These are phyloP conservation scores for Aspergillus chevalieri DNA, from an alignment of 2,329 filamentous ascomycete species.

Conservation along the genomic window DNA sequence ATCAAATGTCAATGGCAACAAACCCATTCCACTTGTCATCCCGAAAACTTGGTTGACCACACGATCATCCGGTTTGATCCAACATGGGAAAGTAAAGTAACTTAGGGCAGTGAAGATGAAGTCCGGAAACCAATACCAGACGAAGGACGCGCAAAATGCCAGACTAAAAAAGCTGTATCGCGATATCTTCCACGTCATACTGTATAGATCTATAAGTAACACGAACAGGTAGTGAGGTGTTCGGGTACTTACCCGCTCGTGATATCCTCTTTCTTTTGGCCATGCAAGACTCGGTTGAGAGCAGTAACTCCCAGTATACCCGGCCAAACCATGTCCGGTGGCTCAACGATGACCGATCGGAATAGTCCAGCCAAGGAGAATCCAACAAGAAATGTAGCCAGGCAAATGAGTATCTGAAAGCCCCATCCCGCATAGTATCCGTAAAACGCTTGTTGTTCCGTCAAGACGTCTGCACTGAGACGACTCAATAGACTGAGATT, in stretches of 20 bases:
- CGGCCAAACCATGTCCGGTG: background rate
- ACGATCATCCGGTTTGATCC: conserved; percentile 40
- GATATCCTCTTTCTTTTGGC: background rate
- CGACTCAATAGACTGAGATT: conserved; percentile 24
- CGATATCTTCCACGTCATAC: conserved; percentile 20
- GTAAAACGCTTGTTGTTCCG: conserved; percentile 23
- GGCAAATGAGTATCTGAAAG: background rate
- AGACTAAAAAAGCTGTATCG: conserved; percentile 25
- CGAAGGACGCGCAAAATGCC: conserved; percentile 15
- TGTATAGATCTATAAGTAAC: background rate
- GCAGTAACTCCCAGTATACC: background rate
- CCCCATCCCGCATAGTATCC: conserved; percentile 12
- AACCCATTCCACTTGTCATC: conserved; percentile 12
- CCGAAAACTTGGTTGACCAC: conserved; percentile 39
- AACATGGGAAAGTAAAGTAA: conserved; percentile 41
- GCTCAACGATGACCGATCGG: background rate
- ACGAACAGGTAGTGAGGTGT: background rate
- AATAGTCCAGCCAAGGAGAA: background rate
- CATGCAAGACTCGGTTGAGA: background rate
- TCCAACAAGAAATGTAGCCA: background rate
- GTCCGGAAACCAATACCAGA: conserved; percentile 47
- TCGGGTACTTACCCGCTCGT: background rate
- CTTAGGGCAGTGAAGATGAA: conserved; percentile 43
- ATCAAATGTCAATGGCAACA: conserved; percentile 15
- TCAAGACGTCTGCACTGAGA: conserved; percentile 21